Conservation (phyloP, 2,329 filamentous ascomycete species). For the Aspergillus neotritici region DNA sequence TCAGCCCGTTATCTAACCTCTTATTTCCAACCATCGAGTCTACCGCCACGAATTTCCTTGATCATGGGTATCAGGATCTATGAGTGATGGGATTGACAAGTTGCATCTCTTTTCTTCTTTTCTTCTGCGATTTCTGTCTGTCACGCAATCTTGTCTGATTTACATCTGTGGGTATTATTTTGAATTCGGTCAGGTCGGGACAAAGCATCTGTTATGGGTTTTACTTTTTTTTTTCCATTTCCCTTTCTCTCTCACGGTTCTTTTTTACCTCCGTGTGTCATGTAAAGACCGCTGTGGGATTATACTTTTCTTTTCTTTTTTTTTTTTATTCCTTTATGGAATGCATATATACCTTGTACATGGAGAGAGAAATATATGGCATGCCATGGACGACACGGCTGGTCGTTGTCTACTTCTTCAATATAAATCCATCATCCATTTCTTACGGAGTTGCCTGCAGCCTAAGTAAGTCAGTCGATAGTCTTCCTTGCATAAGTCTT, state of each 20-base stretch:
- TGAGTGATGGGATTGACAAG: not conserved
- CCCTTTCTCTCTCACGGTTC: constrained; percentile 1
- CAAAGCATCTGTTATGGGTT: constrained; percentile 19
- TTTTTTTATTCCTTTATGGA: constrained; percentile 1
- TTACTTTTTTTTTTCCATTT: constrained; percentile 6
- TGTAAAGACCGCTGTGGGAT: too few relatives aligned
- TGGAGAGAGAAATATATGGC: too few relatives aligned
- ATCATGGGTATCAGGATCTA: not conserved
- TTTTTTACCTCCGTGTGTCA: constrained; percentile 1
- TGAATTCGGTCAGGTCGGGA: constrained; percentile 11
- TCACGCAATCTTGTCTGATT: constrained; percentile 8
- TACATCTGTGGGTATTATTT: constrained; percentile 4
- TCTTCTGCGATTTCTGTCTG: constrained; percentile 4
- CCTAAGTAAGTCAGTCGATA: too few relatives aligned
- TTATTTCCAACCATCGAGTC: not conserved
- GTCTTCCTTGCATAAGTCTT: too few relatives aligned
- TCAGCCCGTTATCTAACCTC: constrained; percentile 23
- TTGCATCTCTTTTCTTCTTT: not conserved
- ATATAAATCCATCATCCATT: too few relatives aligned
- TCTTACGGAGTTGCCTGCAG: too few relatives aligned
- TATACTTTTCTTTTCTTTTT: constrained; percentile 2
- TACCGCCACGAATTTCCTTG: constrained; percentile 5
- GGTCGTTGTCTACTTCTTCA: too few relatives aligned
- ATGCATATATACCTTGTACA: not conserved
- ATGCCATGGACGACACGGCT: too few relatives aligned